These are phyloP conservation scores for Lipomyces lipofer DNA, from an alignment of 805 yeast species.

Conservation along the genomic window DNA sequence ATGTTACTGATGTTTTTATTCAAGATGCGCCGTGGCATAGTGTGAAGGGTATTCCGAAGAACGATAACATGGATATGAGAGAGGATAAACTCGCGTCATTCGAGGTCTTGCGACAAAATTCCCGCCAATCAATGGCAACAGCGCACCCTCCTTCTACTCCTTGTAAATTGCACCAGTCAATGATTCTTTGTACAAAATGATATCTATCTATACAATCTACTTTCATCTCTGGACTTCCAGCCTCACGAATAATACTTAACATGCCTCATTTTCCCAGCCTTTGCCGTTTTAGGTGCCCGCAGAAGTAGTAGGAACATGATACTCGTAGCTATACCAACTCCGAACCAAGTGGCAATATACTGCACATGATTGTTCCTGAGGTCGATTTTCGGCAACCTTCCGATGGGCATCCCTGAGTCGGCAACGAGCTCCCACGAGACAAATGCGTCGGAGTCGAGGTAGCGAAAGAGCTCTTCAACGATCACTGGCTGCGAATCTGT, in stretches of 20 bases:
- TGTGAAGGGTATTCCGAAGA: too few species aligned
- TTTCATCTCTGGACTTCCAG: too few species aligned
- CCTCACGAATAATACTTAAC: constrained; percentile 16
- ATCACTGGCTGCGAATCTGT: constrained; percentile 71
- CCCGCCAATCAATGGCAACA: too few species aligned
- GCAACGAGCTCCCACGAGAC: constrained; percentile 48
- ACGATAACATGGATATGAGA: too few species aligned
- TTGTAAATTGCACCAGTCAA: too few species aligned
- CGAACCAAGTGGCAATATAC: constrained; percentile 94
- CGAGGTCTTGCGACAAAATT: too few species aligned
- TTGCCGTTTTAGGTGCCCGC: constrained; percentile 41
- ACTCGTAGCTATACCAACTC: constrained; percentile 71
- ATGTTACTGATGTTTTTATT: too few species aligned
- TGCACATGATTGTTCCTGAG: constrained; percentile 88
- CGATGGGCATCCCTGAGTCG: constrained; percentile 87
- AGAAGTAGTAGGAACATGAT: constrained; percentile 60
- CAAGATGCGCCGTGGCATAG: too few species aligned
- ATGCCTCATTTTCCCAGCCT: constrained; percentile 20
- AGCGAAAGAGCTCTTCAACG: constrained; percentile 63
- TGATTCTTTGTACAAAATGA: too few species aligned
- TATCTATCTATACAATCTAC: too few species aligned
- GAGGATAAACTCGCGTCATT: too few species aligned
- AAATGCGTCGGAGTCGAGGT: constrained; percentile 18
- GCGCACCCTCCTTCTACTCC: too few species aligned
- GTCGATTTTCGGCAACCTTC: constrained; percentile 75